phyloP scores from a whole-genome alignment of 2,329 filamentous ascomycete species.

The Blastomyces gilchristii region DNA sequence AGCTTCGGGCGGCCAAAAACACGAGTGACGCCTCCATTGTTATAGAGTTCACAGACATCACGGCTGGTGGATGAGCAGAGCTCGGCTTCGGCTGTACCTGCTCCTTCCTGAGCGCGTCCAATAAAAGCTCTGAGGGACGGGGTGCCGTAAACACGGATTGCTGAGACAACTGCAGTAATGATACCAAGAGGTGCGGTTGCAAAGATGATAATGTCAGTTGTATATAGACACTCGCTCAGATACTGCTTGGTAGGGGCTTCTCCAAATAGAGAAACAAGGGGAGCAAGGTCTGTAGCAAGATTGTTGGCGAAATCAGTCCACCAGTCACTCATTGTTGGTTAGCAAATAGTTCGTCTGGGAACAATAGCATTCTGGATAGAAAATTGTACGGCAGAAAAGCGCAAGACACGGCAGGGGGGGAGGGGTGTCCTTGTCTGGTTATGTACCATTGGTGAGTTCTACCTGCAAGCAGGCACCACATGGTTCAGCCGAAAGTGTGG shows the following conservation, averaged over 20 bases:
- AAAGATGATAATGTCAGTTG: conserved; percentile 19
- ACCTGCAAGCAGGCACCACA: neutral
- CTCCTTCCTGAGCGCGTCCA: conserved; percentile 19
- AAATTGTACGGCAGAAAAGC: neutral
- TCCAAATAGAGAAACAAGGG: conserved; percentile 7
- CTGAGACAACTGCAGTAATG: conserved; percentile 19
- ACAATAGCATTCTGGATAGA: neutral
- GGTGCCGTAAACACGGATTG: conserved; percentile 19
- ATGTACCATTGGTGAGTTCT: neutral
- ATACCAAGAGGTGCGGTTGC: conserved; percentile 20
- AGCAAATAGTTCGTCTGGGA: neutral
- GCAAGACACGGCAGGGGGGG: neutral
- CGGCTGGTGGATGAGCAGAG: conserved; percentile 21
- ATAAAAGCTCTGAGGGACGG: conserved; percentile 19
- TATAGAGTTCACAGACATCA: conserved; percentile 33
- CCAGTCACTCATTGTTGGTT: neutral
- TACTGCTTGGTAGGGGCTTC: conserved; percentile 23
- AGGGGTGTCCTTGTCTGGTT: neutral
- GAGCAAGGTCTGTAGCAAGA: conserved; percentile 11
- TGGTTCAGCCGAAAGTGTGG: neutral
- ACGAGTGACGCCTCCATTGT: conserved; percentile 31
- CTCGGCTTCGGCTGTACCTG: conserved; percentile 19
- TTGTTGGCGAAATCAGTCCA: conserved; percentile 12
- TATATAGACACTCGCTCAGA: conserved; percentile 19
- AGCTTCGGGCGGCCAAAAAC: conserved; percentile 28